Evolutionary conservation across 2,329 filamentous ascomycete species (phyloP), one percentile per base, ranked within the genome.

Genomic region (Botryotinia globosa): DNA sequence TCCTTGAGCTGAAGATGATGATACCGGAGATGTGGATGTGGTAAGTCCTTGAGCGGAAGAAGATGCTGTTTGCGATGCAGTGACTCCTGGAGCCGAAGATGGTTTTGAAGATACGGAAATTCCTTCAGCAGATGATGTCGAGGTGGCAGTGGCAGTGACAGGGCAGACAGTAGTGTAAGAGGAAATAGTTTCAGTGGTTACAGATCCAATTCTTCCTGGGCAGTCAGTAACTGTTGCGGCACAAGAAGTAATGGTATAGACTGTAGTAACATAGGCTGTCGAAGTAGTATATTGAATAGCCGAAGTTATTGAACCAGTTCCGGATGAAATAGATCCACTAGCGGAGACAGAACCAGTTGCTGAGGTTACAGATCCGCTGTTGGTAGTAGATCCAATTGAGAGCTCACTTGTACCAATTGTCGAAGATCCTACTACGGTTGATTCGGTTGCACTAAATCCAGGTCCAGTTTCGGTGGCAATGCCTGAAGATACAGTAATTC

Each of bases 201-300:
- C 77, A 58, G 62, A 69, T 20, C 75, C 75, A 42, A 74, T 72
- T 44, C 54, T 65, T 18, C 74, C 85, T 39, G 87, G 87, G 83
- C 87, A 90, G 82, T 87, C 81, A 56, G 84, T 83, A 48, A 85
- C 81, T 73, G 82, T 81, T 54, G 84, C 76, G 4, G 80, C 83
- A 77, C 85, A 87, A 75, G 83, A 84, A 68, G 85, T 87, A 79
- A 88, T 82, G 68, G 87, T 88, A 75, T 83, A 81, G 73, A 84
- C 79, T 4, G 81, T 79, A 59, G 87, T 88, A 73, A 83, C 84
- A 82, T 83, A 85, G 78, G 88, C 80, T 0, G 64, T 67, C 7
- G 64, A 67, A 8, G 48, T 67, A 16, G 45, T 67, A 14, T 67
- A 67, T n/a, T 67, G 64, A 12, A 54, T 20, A 42, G 29, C 25